These are phyloP conservation scores for Plasmodium gonderi DNA, from an alignment of 169 alveolate genomes.

Conservation along the genomic window DNA sequence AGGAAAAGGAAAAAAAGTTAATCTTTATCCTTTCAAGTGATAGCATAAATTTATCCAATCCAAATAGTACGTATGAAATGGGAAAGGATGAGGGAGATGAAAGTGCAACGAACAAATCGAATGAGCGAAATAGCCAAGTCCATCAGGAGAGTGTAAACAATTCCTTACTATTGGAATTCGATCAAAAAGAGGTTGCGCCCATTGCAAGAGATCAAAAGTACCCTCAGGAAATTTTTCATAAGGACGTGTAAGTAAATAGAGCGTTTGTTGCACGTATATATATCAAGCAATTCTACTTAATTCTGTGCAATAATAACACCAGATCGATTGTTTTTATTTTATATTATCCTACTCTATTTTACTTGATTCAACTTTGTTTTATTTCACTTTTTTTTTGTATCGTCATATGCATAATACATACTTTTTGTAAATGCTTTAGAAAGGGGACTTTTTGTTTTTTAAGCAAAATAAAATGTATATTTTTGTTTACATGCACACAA, in stretches of 20 bases:
- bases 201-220: background rate
- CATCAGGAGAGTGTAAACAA: constrained; percentile 20
- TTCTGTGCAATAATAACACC: too few relatives aligned
- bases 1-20: constrained; percentile 3
- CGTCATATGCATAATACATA: too few relatives aligned
- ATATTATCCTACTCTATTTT: too few relatives aligned
- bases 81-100: background rate
- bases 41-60: background rate
- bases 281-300: too few relatives aligned
- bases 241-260: constrained; percentile 5
- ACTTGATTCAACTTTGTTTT: too few relatives aligned
- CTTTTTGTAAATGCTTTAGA: too few relatives aligned
- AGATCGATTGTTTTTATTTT: too few relatives aligned
- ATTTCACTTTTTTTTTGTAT: too few relatives aligned
- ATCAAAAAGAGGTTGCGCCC: background rate
- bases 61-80: background rate
- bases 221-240: background rate
- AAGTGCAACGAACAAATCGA: background rate
- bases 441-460: too few relatives aligned
- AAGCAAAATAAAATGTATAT: too few relatives aligned
- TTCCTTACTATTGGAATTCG: constrained; percentile 14
- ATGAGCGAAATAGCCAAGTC: background rate
- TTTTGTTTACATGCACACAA: background rate
- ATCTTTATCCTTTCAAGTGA: constrained; percentile 5
- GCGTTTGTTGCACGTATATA: too few relatives aligned